Conservation (phyloP, 352 stramenopile genomes). For the Pythium volutum region DNA sequence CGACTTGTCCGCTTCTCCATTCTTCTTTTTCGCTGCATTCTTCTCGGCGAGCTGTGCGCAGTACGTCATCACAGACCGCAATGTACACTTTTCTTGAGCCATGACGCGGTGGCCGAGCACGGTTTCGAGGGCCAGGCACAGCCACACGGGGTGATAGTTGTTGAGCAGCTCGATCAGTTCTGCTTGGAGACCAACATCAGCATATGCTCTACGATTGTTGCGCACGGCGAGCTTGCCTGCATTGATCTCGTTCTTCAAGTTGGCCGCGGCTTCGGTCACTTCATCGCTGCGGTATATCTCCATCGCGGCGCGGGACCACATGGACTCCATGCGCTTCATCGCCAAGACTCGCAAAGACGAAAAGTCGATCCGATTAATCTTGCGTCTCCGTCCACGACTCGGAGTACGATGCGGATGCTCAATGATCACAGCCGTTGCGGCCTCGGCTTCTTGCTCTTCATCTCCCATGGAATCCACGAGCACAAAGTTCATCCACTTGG, state of each 20-base stretch:
- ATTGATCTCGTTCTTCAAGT: constrained; percentile 68
- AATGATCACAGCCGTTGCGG: constrained; percentile 16
- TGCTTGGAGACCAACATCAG: constrained; percentile 85
- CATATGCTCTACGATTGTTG: constrained; percentile 85
- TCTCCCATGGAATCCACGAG: constrained; percentile 53
- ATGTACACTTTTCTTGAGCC: constrained; percentile 50
- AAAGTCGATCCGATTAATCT: constrained; percentile 41
- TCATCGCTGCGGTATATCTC: constrained; percentile 55
- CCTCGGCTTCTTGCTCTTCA: constrained; percentile 27
- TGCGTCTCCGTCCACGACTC: constrained; percentile 2
- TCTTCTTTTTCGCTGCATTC: constrained; percentile 16
- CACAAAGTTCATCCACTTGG: constrained; percentile 88
- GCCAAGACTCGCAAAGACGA: constrained; percentile 67
- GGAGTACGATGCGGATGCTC: constrained; percentile 16
- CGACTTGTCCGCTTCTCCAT: constrained; percentile 4
- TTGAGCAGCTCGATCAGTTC: constrained; percentile 86
- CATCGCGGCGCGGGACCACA: constrained; percentile 49
- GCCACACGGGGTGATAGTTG: constrained; percentile 91
- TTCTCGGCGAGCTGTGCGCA: constrained; percentile 12
- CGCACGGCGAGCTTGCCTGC: constrained; percentile 79
- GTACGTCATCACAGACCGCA: constrained; percentile 46
- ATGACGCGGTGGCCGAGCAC: constrained; percentile 71
- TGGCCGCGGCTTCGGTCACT: constrained; percentile 58
- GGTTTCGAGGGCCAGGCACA: constrained; percentile 87
- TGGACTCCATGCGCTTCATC: constrained; percentile 70